Percentiles rank a stretch among this genome's conserved stretches.
phyloP scores from a whole-genome alignment of 768 basidiomycete genomes.

The Leucogyrophana mollusca region DNA sequence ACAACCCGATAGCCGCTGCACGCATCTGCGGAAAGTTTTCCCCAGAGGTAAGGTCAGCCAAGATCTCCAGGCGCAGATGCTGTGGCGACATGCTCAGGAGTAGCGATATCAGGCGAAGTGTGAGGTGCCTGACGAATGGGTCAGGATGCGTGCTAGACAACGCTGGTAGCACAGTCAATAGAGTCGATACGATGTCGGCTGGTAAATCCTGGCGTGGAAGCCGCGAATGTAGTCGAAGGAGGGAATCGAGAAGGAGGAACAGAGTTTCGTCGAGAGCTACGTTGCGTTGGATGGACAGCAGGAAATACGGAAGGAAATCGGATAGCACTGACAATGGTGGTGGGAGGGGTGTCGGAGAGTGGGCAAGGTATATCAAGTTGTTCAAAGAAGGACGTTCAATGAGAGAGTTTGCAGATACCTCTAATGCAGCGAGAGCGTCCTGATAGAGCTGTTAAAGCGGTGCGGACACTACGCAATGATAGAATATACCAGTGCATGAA shows the following conservation, averaged over 20 bases:
- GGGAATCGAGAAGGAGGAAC: slow-evolving; percentile 46
- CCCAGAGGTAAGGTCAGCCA: slow-evolving; percentile 52
- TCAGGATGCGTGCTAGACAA: slow-evolving; percentile 65
- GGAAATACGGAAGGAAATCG: slow-evolving; percentile 39
- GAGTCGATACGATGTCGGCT: slow-evolving; percentile 45
- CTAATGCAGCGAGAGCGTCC: slow-evolving; percentile 36
- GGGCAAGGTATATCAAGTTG: slow-evolving; percentile 25
- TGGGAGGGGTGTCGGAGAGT: slow-evolving; percentile 11
- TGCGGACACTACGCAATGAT: not conserved
- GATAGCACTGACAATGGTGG: slow-evolving; percentile 11
- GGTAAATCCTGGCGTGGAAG: slow-evolving; percentile 26
- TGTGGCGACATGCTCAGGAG: slow-evolving; percentile 49
- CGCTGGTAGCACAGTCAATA: slow-evolving; percentile 50
- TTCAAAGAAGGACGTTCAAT: slow-evolving; percentile 23
- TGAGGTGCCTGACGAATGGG: slow-evolving; percentile 53
- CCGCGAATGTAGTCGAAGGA: slow-evolving; percentile 12
- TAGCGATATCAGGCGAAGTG: slow-evolving; percentile 58
- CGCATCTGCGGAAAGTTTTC: slow-evolving; percentile 63
- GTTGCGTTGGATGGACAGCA: slow-evolving; percentile 54
- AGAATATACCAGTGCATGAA: slow-evolving; percentile 38
- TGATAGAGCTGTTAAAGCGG: slow-evolving; percentile 9
- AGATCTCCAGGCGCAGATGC: slow-evolving; percentile 48
- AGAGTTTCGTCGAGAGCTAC: slow-evolving; percentile 57
- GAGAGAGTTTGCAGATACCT: slow-evolving; percentile 1
- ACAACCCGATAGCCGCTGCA: slow-evolving; percentile 63